Conservation (phyloP, 768 basidiomycete species). For the Termitomyces sp. region DNA sequence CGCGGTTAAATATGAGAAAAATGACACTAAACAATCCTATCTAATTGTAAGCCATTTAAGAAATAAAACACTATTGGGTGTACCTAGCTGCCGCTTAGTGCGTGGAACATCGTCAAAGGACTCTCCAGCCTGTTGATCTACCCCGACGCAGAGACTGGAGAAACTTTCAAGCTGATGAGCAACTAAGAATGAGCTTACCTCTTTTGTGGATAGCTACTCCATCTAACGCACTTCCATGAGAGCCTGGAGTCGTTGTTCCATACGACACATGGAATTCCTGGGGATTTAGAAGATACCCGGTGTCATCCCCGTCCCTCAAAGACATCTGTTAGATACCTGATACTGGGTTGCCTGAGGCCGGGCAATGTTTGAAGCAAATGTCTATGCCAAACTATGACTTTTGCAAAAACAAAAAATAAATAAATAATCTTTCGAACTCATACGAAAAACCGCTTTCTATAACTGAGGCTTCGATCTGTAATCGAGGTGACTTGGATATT, state of each 20-base stretch:
- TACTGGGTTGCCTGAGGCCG: no score
- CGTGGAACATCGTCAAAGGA: constrained; percentile 14
- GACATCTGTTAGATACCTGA: not conserved
- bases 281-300: not conserved
- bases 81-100: constrained; percentile 13
- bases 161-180: not conserved
- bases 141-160: no score
- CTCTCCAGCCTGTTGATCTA: constrained; percentile 11
- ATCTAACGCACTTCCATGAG: not conserved
- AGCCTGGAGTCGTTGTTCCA: not conserved
- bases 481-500: no score
- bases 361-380: not conserved
- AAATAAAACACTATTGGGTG: not conserved
- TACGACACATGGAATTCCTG: not conserved
- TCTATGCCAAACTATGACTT: not conserved
- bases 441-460: no score
- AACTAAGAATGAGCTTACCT: not conserved
- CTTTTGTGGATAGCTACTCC: not conserved
- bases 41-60: not conserved
- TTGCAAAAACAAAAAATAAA: no score
- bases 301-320: not conserved
- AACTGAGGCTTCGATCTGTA: no score
- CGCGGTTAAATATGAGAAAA: constrained; percentile 68
- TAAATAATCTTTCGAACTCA: no score
- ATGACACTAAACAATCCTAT: constrained; percentile 47